Percentiles rank a stretch among this genome's conserved stretches.
phyloP scores from a whole-genome alignment of 345 rosid genomes.

The Syzygium aqueum region DNA sequence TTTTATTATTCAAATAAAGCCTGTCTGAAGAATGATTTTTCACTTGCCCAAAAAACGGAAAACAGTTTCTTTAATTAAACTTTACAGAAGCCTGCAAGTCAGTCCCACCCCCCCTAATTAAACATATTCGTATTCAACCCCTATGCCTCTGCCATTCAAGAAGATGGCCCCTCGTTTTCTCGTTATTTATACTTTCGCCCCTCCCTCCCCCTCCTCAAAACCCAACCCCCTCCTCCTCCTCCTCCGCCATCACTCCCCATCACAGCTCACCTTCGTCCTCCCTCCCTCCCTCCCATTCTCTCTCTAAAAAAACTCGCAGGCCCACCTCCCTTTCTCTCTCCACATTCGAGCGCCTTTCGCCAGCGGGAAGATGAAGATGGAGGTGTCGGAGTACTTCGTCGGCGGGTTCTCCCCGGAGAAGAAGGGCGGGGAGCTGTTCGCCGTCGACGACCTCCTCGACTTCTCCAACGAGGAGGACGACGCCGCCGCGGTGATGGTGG shows the following conservation, averaged over 20 bases:
- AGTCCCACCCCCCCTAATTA: constrained; percentile 3
- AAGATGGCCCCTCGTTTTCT: constrained; percentile 6
- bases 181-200: constrained; percentile 21
- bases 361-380: constrained; percentile 17
- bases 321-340: neutral
- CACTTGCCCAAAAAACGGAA: constrained; percentile 4
- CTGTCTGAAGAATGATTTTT: neutral
- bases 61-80: neutral
- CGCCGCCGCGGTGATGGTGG: constrained; percentile 4
- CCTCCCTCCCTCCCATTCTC: neutral
- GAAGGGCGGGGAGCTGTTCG: constrained; percentile 35
- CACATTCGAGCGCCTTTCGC: neutral
- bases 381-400: constrained; percentile 27
- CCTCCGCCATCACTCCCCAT: neutral
- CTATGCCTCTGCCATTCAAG: neutral
- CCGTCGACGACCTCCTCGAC: constrained; percentile 59
- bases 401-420: constrained; percentile 31
- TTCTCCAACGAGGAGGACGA: constrained; percentile 46
- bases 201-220: constrained; percentile 31
- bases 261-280: neutral
- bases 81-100: constrained; percentile 21
- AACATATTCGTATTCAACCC: neutral
- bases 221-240: constrained; percentile 13
- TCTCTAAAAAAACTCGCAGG: neutral
- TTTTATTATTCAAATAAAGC: neutral